phyloP scores from a whole-genome alignment of 345 rosid genomes.

The Anacardium occidentale region DNA sequence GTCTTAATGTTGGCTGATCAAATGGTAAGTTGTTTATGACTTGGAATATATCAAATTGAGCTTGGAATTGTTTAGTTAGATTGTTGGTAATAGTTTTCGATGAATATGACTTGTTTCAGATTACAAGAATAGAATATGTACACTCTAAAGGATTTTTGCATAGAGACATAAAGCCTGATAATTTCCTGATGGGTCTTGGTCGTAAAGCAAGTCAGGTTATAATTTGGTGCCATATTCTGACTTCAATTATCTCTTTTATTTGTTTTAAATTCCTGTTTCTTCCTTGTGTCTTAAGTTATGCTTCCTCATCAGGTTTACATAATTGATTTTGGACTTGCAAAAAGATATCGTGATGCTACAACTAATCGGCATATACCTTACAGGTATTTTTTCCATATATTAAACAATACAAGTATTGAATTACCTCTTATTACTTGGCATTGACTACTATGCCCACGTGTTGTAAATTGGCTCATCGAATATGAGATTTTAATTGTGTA shows the following conservation, averaged over 20 bases:
- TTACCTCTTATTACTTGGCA: neutral
- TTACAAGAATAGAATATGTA: constrained; percentile 74
- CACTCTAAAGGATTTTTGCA: constrained; percentile 84
- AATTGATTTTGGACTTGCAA: constrained; percentile 92
- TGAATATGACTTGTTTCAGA: constrained; percentile 32
- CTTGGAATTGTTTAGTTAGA: neutral
- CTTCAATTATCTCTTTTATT: neutral
- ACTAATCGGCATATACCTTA: constrained; percentile 84
- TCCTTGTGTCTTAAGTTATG: neutral
- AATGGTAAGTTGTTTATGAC: constrained; percentile 50
- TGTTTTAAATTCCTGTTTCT: neutral
- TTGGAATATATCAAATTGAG: neutral
- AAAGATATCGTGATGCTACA: constrained; percentile 74
- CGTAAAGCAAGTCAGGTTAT: constrained; percentile 78
- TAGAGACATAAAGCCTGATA: constrained; percentile 89
- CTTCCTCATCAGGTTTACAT: constrained; percentile 60
- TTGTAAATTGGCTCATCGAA: neutral
- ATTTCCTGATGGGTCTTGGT: constrained; percentile 87
- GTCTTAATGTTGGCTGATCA: constrained; percentile 91
- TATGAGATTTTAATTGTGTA: too few species aligned
- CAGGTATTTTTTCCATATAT: constrained; percentile 39
- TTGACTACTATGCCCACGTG: neutral
- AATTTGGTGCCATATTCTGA: neutral
- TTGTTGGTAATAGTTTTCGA: neutral
- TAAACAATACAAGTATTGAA: neutral